Evolutionary conservation across 2,329 filamentous ascomycete species (phyloP), one percentile per base, ranked within the genome.

Genomic region (Mycocentrospora acerina): DNA sequence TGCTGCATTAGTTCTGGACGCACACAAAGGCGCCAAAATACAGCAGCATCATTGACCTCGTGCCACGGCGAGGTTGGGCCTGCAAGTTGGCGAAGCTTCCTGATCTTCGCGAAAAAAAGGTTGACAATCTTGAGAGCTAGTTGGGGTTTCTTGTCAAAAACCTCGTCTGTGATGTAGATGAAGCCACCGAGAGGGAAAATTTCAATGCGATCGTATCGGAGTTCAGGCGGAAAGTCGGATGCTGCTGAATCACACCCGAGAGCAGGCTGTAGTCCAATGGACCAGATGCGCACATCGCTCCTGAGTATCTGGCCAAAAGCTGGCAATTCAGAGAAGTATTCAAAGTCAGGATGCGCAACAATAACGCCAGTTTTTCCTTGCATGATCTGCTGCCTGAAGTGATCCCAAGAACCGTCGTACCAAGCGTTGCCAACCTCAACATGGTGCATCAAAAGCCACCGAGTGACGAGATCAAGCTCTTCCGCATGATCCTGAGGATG

Each of bases 161-260:
- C 58, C 18, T 73, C 67, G 26, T 73, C 71, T 1, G 70, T 72
- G 12, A 74, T 67, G 46, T 70, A 69, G 9, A 67, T 61, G 5
- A 70, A 58, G 6, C 56, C 59, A 5, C 70, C 71, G 16, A 54
- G 46, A 1, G 69, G 66, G 29, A 73, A 72, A 2, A 64, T 47
- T n/a, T 53, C 49, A 17, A 61, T 46, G n/a, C 43, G 64, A 32
- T 40, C 61, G 42, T 50, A 58, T 40, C 39, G 47, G 4, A 36
- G 14, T 4, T 39, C 55, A 4, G 40, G 40, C 7, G 51, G 55
- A 4, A 25, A 29, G 4, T 50, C 37, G 3, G 47, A 36, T 13
- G 51, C 30, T 9, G 50, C 42, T 10, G 41, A 18, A 9, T 59
- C 51, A 24, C 46, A 46, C 7, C 55, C 46, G 18, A 40, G 14